phyloP scores from a whole-genome alignment of 2,329 filamentous ascomycete species.

The Diaporthe amygdali region DNA sequence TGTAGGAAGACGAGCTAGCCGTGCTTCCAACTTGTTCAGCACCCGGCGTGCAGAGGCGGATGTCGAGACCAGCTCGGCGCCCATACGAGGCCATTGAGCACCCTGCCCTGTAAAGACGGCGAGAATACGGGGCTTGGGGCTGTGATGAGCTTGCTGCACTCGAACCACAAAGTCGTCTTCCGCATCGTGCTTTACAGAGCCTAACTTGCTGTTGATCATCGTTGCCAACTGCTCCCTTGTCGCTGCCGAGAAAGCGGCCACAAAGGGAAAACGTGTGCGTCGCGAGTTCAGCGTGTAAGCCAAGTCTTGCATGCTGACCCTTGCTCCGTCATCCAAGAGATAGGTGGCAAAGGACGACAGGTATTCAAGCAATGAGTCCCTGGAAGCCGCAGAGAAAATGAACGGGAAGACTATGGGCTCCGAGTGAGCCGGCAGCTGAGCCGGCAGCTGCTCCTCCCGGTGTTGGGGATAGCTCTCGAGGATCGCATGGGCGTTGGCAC shows the following conservation, averaged over 20 bases:
- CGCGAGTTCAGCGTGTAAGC: conserved; percentile 34
- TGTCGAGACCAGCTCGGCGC: conserved; percentile 35
- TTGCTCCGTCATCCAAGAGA: conserved; percentile 23
- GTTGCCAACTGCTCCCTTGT: no score
- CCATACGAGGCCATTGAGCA: conserved; percentile 40
- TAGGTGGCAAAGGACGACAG: conserved; percentile 28
- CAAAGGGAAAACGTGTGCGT: no score
- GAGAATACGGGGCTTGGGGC: background rate
- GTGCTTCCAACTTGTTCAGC: background rate
- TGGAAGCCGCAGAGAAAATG: conserved; percentile 36
- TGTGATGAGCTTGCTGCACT: no score
- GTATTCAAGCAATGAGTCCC: conserved; percentile 33
- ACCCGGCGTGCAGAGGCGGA: background rate
- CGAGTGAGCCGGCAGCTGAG: no score
- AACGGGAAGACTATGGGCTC: conserved; percentile 28
- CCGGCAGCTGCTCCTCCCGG: background rate
- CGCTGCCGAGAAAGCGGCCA: no score
- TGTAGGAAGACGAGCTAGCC: background rate
- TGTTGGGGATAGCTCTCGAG: background rate
- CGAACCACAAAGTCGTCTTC: no score
- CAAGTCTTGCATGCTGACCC: conserved; percentile 27
- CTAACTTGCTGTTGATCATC: no score
- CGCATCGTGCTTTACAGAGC: no score
- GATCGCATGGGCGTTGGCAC: conserved; percentile 12
- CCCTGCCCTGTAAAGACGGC: conserved; percentile 40